Conservation (phyloP, 371 early-diverging fungal species). For the Mucor irregularis region DNA sequence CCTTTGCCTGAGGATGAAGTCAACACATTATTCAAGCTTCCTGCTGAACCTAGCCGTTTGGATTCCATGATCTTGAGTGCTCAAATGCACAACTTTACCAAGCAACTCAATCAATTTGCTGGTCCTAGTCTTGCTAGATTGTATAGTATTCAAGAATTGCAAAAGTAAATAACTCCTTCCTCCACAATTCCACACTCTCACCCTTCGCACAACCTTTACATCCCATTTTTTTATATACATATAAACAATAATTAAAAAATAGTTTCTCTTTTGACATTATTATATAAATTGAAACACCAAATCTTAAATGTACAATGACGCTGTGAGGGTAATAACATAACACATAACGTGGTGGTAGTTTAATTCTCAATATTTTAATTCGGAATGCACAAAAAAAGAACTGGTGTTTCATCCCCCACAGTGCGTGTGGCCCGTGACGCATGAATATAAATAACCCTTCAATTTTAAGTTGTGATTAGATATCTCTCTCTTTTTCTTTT, state of each 20-base stretch:
- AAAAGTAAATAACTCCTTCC: slow-evolving; percentile 49
- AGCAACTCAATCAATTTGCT: slow-evolving; percentile 88
- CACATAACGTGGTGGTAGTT: neutral
- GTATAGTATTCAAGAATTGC: slow-evolving; percentile 78
- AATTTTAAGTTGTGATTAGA: no score
- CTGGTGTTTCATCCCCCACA: no score
- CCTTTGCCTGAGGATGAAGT: slow-evolving; percentile 86
- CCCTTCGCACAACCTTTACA: neutral
- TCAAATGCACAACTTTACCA: slow-evolving; percentile 89
- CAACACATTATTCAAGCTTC: slow-evolving; percentile 65
- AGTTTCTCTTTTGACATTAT: slow-evolving; percentile 12
- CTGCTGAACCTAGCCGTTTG: slow-evolving; percentile 88
- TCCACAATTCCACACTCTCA: neutral
- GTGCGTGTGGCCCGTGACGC: neutral
- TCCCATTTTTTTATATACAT: neutral
- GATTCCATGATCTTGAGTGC: slow-evolving; percentile 85
- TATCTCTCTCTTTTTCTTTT: no score
- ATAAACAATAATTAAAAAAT: neutral
- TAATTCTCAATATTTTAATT: neutral
- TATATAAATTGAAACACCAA: neutral
- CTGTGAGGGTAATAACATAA: no score
- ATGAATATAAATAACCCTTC: no score
- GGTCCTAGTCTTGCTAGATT: slow-evolving; percentile 87
- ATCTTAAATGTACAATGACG: slow-evolving; percentile 16
- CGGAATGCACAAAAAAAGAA: no score